Evolutionary conservation across 2,329 filamentous ascomycete species (phyloP), one percentile per base, ranked within the genome.

Genomic region (Colletotrichum neosansevieriae): DNA sequence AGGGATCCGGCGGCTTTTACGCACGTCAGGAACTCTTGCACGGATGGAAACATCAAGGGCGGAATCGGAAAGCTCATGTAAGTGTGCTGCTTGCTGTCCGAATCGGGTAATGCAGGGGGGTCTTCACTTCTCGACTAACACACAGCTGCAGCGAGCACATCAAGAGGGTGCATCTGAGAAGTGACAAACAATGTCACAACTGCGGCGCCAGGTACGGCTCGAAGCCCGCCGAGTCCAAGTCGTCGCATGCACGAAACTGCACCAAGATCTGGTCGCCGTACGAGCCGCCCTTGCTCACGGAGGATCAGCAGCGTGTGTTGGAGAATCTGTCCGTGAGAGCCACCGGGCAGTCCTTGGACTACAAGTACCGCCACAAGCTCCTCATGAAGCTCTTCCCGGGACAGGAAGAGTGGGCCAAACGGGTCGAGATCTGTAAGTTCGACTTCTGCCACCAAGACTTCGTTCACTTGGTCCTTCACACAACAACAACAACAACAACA

Each of bases 61-160:
- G 66, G 66, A 2, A 69, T 69, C 6, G 66, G 66, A n/a, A 69
- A 69, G 62, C 49, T 69, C 19, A 69, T 69, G 66, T 69, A 36
- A 65, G 66, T 53, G 24, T 10, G 3, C n/a, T 6, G 21, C 3
- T 54, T 6, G 21, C 3, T 54, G 15, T 9, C 21, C 13, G 12
- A 44, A 49, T 49, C 24, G 38, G 24, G n/a, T 53, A 53, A 53
- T 53, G 49, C 49, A 32, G 58, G 12, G 36, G 29, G 3, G 21
- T 2, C 3, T 3, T 2, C n/a, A n/a, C n/a, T 3, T 6, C 10
- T 19, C 9, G 60, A n/a, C 36, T 58, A 21, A 21, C 36, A 63
- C 64, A 34, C 19, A 63, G 36, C 36, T 44, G 12, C 36, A 69
- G 66, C 40, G 66, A 69, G 34, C 66, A 69, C 29, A 69, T 69